Conservation (phyloP, 495 filamentous ascomycete genomes). For the Margaritispora aquatica region DNA sequence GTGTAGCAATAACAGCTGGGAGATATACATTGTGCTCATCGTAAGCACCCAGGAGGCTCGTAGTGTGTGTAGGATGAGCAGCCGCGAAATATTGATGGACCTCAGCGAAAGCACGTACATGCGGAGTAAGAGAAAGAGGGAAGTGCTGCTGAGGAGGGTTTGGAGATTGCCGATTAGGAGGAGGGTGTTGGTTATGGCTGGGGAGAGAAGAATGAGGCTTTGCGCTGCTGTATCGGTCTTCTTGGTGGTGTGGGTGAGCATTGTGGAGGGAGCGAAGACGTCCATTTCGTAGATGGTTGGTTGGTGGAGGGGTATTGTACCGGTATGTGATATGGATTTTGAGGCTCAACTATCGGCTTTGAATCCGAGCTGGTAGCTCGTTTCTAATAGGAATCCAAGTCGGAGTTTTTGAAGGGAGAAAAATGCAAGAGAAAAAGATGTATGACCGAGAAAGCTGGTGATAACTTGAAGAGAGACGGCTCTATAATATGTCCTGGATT, state of each 20-base stretch:
- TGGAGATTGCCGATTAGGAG: background rate
- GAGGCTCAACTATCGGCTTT: background rate
- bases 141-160: background rate
- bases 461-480: no score
- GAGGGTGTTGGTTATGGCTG: background rate
- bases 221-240: background rate
- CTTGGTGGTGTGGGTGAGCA: background rate
- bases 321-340: background rate
- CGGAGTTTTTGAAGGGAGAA: no score
- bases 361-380: no score
- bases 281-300: no score
- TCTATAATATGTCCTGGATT: no score
- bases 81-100: background rate
- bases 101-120: background rate
- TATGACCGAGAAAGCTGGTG: no score
- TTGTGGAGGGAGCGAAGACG: background rate
- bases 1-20: constrained; percentile 5
- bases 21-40: constrained; percentile 2
- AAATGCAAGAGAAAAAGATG: no score
- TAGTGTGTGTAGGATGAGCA: constrained; percentile 8
- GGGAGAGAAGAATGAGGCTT: background rate
- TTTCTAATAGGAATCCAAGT: no score
- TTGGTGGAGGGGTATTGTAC: no score
- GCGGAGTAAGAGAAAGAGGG: background rate
- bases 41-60: constrained; percentile 8